Base-by-base conservation (phyloP, 495 filamentous ascomycete species). In the Rhypophila decipiens region DNA sequence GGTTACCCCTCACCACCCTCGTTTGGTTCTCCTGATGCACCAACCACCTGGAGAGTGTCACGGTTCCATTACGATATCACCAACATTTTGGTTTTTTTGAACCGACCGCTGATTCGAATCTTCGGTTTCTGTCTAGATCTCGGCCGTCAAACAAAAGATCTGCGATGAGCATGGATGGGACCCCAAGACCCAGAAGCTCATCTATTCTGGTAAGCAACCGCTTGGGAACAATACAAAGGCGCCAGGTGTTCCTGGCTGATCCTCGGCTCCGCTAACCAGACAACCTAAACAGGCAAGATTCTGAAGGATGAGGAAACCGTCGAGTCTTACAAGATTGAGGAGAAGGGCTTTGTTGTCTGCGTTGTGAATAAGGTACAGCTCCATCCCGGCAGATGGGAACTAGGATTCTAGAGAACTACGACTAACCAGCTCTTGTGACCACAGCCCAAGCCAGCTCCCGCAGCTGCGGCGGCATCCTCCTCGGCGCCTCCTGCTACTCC, bases 261-360 rank as follows among this genome's bases (percentile, higher is more conserved):
- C 23, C 17, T 36, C 17, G 15, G 9, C 19, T 19, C 15, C 17
- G 27, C 15, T 21, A 12, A 24, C 43, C 50, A 44, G 31, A 51
- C 42, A 24, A 23, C 18, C 1, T n/a, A 31, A 34, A 38, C 55
- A 96, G 90, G 93, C 68, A 98, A 98, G 72, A 96, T 98, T 52
- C 76, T 98, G 50, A 87, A 95, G 69, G 93, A 98, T 87, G 87
- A 84, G 50, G 91, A 95, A 58, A 91, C 91, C 13, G 84, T 97
- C 54, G 89, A 90, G 63, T 87, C 85, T 4, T 96, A 96, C 73
- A 94, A 85, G 70, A 96, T 98, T 49, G 91, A 98, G 70, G 93
- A 97, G 78, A 98, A 97, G 78, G 93, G 93, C 20, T 97, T 96
- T 65, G 85, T 98, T 56, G 94, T 98, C 36, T 98, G 93, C 68